Percentiles rank a stretch among this genome's conserved stretches.
Evolutionary conservation across 306 rosid genomes (phyloP).

Genomic region (Delonix regia): DNA sequence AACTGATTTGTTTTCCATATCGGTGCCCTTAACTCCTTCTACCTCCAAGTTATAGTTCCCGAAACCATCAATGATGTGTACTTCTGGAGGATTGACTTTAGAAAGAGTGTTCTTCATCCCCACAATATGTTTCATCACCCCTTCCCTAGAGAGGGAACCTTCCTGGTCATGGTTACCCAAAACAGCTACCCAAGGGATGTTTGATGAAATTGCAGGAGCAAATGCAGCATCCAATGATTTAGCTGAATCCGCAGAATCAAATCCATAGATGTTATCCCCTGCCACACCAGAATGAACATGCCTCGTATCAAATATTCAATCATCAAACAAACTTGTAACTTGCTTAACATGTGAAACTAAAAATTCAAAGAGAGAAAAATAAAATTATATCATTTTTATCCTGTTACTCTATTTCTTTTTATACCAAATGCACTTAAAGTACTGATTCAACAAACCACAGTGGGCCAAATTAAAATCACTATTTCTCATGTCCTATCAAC

Average conservation of each 20-base stretch:
- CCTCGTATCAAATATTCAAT: neutral
- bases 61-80: conserved; percentile 60
- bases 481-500: neutral
- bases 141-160: conserved; percentile 80
- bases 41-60: conserved; percentile 84
- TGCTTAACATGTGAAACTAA: neutral
- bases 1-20: conserved; percentile 72
- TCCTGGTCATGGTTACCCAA: conserved; percentile 94
- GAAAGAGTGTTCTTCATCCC: conserved; percentile 66
- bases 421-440: neutral
- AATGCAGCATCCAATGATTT: conserved; percentile 71
- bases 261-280: conserved; percentile 78
- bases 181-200: conserved; percentile 81
- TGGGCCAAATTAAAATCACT: neutral
- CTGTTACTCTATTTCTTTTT: neutral
- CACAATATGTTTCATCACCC: conserved; percentile 75
- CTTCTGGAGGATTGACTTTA: conserved; percentile 62
- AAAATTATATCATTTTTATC: neutral
- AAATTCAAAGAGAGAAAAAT: neutral
- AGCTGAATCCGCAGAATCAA: conserved; percentile 61
- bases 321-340: neutral
- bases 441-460: neutral
- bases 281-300: conserved; percentile 28
- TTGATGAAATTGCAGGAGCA: conserved; percentile 73
- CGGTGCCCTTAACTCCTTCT: conserved; percentile 66